A percentile compares a stretch with the other conserved stretches of the same genome.
phyloP scores from a whole-genome alignment of 129 eudicot genomes.

The Flaveria linearis region DNA sequence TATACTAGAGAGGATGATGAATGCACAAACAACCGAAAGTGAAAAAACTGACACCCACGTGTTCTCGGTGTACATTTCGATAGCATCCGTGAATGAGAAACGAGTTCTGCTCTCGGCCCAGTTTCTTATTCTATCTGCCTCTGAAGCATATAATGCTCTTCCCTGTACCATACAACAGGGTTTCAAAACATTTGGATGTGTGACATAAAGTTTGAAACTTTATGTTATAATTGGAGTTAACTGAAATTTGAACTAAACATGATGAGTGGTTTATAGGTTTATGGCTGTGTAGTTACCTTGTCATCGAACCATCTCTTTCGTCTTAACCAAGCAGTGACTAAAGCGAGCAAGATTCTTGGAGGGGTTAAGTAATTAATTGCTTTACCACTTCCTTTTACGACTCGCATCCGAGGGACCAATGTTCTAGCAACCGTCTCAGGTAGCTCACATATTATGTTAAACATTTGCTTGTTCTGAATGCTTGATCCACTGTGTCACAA shows the following conservation, averaged over 20 bases:
- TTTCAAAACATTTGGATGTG: neutral
- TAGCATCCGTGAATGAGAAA: constrained; percentile 87
- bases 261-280: neutral
- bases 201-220: constrained; percentile 19
- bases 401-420: constrained; percentile 92
- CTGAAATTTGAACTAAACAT: neutral
- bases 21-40: constrained; percentile 97
- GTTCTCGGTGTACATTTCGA: constrained; percentile 88
- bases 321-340: constrained; percentile 88
- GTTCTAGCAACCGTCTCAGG: constrained; percentile 98
- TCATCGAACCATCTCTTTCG: constrained; percentile 87
- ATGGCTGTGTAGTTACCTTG: constrained; percentile 45
- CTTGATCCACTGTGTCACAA: constrained; percentile 68
- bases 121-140: constrained; percentile 82
- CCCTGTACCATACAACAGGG: constrained; percentile 51
- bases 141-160: constrained; percentile 64
- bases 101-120: constrained; percentile 92
- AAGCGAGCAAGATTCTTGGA: constrained; percentile 80
- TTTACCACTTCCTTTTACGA: constrained; percentile 87
- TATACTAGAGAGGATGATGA: constrained; percentile 85
- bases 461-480: constrained; percentile 90
- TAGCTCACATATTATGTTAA: constrained; percentile 90
- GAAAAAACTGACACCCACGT: constrained; percentile 97
- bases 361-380: constrained; percentile 87
- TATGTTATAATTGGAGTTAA: neutral